Percentiles rank a stretch among this genome's conserved stretches.
Evolutionary conservation across 495 filamentous ascomycete species (phyloP).

Genomic region (Aspergillus olivimuriae): DNA sequence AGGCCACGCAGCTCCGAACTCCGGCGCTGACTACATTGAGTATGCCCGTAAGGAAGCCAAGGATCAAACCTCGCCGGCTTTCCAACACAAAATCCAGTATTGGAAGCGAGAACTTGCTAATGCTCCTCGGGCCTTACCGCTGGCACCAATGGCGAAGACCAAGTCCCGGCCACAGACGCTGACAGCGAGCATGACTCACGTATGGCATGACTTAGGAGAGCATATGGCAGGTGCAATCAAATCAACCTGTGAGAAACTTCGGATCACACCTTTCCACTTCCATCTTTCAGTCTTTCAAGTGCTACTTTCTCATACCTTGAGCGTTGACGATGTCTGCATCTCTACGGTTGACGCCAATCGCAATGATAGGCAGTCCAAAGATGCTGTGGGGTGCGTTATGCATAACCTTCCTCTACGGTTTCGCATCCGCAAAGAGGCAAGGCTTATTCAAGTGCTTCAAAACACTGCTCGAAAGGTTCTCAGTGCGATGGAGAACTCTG

Average conservation of each 20-base stretch:
- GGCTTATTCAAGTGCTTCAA: constrained; percentile 1
- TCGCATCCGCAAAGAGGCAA: neutral
- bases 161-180: neutral
- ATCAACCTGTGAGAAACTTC: neutral
- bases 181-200: neutral
- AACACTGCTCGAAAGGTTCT: constrained; percentile 10
- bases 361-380: neutral
- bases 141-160: constrained; percentile 1
- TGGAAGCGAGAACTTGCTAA: neutral
- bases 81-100: neutral
- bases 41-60: neutral
- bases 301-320: neutral
- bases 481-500: constrained; percentile 15
- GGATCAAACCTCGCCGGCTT: neutral
- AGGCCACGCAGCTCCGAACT: neutral
- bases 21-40: neutral
- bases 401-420: constrained; percentile 10
- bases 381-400: constrained; percentile 9
- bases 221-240: neutral
- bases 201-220: neutral
- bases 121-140: neutral
- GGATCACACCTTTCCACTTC: constrained; percentile 6
- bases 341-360: constrained; percentile 3
- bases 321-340: neutral
- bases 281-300: constrained; percentile 1